These are phyloP conservation scores for Tritrichomonas musculus DNA, from an alignment of 208 protist genomes.

Conservation along the genomic window DNA sequence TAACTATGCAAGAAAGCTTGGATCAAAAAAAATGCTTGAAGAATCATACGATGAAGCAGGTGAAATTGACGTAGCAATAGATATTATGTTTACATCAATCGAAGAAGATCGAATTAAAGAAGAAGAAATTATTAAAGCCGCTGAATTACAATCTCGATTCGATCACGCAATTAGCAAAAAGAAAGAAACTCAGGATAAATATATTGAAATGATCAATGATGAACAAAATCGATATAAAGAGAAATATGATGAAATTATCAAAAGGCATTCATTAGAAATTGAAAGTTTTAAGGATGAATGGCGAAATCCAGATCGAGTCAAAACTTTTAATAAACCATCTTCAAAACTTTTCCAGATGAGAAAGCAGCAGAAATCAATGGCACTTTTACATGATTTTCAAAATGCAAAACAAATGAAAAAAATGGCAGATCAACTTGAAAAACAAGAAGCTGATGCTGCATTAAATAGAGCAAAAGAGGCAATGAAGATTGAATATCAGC, in stretches of 20 bases:
- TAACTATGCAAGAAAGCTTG: not conserved
- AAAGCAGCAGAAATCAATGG: not conserved
- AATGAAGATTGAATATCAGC: not conserved
- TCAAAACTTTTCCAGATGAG: not conserved
- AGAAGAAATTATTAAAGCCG: not conserved
- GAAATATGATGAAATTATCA: not conserved
- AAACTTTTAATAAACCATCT: not conserved
- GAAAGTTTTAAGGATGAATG: not conserved
- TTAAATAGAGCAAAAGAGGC: not conserved
- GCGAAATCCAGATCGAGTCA: not conserved
- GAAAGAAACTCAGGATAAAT: not conserved
- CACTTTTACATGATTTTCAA: not conserved
- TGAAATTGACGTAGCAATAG: not conserved
- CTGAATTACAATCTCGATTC: not conserved
- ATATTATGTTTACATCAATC: not conserved
- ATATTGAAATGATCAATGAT: not conserved
- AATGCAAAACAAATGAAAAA: not conserved
- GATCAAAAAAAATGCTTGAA: not conserved
- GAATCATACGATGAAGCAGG: not conserved
- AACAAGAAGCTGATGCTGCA: not conserved
- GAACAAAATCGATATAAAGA: not conserved
- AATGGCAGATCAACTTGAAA: not conserved
- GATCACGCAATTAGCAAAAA: not conserved
- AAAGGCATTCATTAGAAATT: not conserved
- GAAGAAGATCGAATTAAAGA: not conserved